Evolutionary conservation across 2,329 filamentous ascomycete genomes (phyloP).

Genomic region (Phaeosphaeriaceae sp.): DNA sequence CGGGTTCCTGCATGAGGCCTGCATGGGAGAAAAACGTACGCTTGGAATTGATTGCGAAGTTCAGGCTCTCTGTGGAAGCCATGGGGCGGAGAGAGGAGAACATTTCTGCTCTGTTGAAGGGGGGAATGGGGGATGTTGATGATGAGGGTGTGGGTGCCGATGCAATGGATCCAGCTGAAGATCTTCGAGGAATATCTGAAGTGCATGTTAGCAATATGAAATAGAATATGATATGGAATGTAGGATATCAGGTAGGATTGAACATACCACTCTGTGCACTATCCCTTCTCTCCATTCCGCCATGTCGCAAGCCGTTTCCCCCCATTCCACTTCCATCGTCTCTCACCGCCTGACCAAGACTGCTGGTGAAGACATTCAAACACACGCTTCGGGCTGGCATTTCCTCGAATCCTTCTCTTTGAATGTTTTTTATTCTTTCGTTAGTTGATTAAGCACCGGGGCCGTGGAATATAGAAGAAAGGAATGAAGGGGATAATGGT

Average conservation of each 20-base stretch:
- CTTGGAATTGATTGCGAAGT: conserved; percentile 29
- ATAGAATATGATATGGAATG: conserved; percentile 1
- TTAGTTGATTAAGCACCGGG: conserved; percentile 10
- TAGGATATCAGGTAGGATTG: neutral
- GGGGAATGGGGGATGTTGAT: conserved; percentile 23
- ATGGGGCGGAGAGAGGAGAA: conserved; percentile 31
- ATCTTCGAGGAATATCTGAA: conserved; percentile 25
- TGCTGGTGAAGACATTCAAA: conserved; percentile 46
- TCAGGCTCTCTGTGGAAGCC: conserved; percentile 33
- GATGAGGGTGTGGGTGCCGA: conserved; percentile 23
- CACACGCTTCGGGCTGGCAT: conserved; percentile 46
- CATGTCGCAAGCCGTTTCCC: neutral
- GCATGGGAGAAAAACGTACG: conserved; percentile 30
- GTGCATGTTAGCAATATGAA: conserved; percentile 13
- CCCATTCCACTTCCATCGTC: conserved; percentile 23
- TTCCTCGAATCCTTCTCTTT: conserved; percentile 25
- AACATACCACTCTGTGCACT: conserved; percentile 38
- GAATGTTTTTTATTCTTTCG: conserved; percentile 15
- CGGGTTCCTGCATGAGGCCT: conserved; percentile 34
- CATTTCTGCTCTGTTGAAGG: conserved; percentile 31
- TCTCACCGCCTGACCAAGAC: conserved; percentile 39
- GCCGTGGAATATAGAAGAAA: neutral
- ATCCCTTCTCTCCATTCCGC: conserved; percentile 31
- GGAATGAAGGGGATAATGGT: conserved; percentile 21
- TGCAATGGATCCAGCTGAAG: conserved; percentile 29